Base-by-base conservation (phyloP, 169 alveolate species). In the Neospora caninum region DNA sequence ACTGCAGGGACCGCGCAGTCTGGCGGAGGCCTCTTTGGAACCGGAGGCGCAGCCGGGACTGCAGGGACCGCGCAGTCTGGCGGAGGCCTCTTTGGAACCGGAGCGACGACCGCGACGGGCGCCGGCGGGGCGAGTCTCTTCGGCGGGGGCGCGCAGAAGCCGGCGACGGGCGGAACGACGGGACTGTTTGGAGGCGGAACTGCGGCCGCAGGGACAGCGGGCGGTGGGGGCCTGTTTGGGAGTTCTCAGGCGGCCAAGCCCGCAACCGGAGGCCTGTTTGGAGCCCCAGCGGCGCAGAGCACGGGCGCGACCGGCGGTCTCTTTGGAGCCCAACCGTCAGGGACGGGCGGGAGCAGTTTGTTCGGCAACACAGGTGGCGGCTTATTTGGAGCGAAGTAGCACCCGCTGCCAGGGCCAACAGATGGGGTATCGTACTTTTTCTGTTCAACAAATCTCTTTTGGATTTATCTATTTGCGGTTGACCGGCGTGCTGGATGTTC, bases 181-280 rank as follows among this genome's bases (percentile, higher is more conserved):
- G 64, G 69, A n/a, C 39, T 82, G 89, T 82, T 78, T 18, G 89
- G 89, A 13, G 64, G 69, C 67, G 89, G 89, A 20, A 31, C 89
- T 9, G 64, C 89, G 38, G 16, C 89, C n/a, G 89, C 69, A 29
- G 89, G 89, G 42, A 36, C 49, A n/a, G 42, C 69, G 9, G 36
- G 67, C 0, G 89, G 89, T 29, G 89, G 89, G 39, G 89, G 89
- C 20, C 39, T 82, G 9, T 82, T 82, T 41, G 89, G 89, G 20
- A 31, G 38, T 31, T 31, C 58, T 0, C 69, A 22, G 18, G 20
- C 67, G 34, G 64, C 89, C 34, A 22, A 38, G 67, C 41, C 89
- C 41, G 41, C 89, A 7, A 36, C 69, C 20, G 64, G 41, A 25
- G 73, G 73, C 4, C 73, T 64, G 34, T 64, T 64, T 64, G 73